Evolutionary conservation across 768 basidiomycete genomes (phyloP), one percentile per base, ranked within the genome.

Genomic region (Pleurotus eryngii): DNA sequence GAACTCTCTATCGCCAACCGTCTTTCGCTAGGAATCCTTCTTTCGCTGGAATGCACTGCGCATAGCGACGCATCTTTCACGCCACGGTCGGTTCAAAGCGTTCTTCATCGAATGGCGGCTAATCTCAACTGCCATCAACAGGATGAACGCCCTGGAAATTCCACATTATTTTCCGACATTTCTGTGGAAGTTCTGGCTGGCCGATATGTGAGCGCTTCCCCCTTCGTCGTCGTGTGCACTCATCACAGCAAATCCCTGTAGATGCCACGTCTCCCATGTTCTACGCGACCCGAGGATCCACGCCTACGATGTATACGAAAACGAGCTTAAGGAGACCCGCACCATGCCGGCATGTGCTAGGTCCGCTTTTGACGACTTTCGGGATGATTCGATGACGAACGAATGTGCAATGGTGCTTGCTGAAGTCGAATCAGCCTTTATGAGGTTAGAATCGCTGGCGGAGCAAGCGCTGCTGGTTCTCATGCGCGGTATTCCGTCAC

Each of bases 261-360:
- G 49, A 43, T 43, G 57, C 18, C 42, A 53, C 24, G n/a, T 45
- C 39, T 40, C 64, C 65, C 66, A 64, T 62, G 66, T 59, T 51
- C 60, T 70, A 62, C 59, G 72, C 58, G 60, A 72, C 60, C 64
- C 76, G 62, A 62, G 81, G 27, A 61, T 85, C 30, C 82, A 84
- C 61, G 63, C 76, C 2, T 84, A 83, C 59, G 76, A 84, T 59
- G 73, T 81, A 5, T 82, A 80, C 60, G 70, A 80, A 27, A 81
- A 83, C 61, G 68, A 72, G 9, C 71, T 85, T 22, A 68, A 70
- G 20, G 81, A 84, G 65, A 75, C 73, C 22, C 67, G 76, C 30
- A 66, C 75, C 30, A 65, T 68, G 17, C 77, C 74, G 6, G 30
- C 59, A 8, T 67, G 67, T 26, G 57, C 59, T 0, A 59, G 65